Conservation (phyloP, 805 yeast species). For the Scheffersomyces lignosus region DNA sequence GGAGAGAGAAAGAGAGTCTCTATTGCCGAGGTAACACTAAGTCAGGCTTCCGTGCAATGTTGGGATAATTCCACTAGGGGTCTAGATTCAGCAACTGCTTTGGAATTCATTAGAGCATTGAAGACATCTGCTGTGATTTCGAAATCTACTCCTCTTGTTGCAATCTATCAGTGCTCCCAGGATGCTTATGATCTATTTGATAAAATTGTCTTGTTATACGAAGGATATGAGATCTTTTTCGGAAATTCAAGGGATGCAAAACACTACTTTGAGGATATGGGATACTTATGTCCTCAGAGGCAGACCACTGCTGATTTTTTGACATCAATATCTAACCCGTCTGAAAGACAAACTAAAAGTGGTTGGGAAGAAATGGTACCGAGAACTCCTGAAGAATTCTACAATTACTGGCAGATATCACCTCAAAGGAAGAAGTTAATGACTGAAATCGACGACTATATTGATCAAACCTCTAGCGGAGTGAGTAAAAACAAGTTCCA, state of each 20-base stretch:
- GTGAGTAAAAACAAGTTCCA: constrained; percentile 11
- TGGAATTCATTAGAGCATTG: constrained; percentile 26
- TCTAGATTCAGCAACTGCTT: constrained; percentile 29
- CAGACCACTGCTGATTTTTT: constrained; percentile 69
- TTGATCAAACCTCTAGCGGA: constrained; percentile 15
- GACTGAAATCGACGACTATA: constrained; percentile 43
- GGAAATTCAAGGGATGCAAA: constrained; percentile 45
- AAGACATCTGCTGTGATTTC: constrained; percentile 24
- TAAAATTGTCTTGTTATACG: constrained; percentile 46
- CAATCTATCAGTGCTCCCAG: constrained; percentile 29
- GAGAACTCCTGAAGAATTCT: constrained; percentile 55
- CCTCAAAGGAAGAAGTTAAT: constrained; percentile 46
- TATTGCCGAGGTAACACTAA: constrained; percentile 26
- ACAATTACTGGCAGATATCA: constrained; percentile 57
- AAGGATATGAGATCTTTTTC: constrained; percentile 48
- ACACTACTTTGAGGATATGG: constrained; percentile 57
- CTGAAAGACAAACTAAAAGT: constrained; percentile 49
- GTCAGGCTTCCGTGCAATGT: constrained; percentile 37
- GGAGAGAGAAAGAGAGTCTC: constrained; percentile 31
- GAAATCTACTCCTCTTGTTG: constrained; percentile 27
- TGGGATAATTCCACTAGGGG: constrained; percentile 43
- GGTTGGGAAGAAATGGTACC: constrained; percentile 58
- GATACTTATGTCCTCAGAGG: constrained; percentile 60
- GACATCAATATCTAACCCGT: constrained; percentile 69
- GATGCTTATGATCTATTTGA: constrained; percentile 50